phyloP scores from a whole-genome alignment of 345 rosid species.

The Melaleuca quinquenervia region DNA sequence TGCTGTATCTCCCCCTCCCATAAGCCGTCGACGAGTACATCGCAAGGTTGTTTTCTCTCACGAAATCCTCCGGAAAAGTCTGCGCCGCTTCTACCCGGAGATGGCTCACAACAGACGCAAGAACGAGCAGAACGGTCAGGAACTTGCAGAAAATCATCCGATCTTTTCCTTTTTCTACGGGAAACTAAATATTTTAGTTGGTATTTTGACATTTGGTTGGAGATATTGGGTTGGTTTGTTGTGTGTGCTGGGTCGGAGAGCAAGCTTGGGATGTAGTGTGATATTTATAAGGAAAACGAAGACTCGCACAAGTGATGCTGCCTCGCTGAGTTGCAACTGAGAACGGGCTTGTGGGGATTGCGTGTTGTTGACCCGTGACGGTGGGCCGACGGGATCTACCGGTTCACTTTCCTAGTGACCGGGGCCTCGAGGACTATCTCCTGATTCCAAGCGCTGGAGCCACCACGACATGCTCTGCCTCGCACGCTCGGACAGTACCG shows the following conservation, averaged over 20 bases:
- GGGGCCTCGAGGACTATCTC: constrained; percentile 31
- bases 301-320: background rate
- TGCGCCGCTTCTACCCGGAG: constrained; percentile 16
- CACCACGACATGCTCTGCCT: constrained; percentile 14
- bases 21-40: background rate
- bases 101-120: constrained; percentile 5
- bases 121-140: constrained; percentile 12
- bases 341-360: background rate
- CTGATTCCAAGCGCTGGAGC: constrained; percentile 21
- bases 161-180: background rate
- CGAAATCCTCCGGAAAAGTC: constrained; percentile 21
- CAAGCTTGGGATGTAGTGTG: background rate
- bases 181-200: background rate
- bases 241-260: too few relatives aligned
- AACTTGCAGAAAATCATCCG: constrained; percentile 10
- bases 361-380: background rate
- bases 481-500: constrained; percentile 13
- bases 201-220: background rate
- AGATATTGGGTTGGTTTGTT: background rate
- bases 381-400: background rate
- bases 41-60: background rate
- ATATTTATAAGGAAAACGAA: background rate
- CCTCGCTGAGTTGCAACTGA: too few relatives aligned
- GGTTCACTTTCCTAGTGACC: constrained; percentile 13
- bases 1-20: constrained; percentile 1